A percentile compares a stretch with the other conserved stretches of the same genome.
Evolutionary conservation across 208 protist species (phyloP).

Genomic region (Trypanosoma scelopori): DNA sequence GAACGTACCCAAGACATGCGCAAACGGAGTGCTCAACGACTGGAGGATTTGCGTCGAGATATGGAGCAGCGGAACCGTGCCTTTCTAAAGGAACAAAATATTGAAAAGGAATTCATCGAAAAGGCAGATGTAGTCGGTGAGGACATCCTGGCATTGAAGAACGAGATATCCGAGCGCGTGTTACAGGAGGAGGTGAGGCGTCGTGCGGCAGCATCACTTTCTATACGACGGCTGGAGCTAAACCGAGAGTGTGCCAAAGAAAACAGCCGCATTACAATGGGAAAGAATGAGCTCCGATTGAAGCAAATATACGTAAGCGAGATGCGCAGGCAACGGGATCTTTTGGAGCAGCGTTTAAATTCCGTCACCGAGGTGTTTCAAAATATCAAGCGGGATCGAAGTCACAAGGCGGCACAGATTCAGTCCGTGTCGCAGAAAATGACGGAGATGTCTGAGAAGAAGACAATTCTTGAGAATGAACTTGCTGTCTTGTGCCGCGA

Average conservation of each 20-base stretch:
- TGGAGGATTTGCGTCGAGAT: conserved; percentile 59
- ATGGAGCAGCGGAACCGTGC: conserved; percentile 79
- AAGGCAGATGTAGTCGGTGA: conserved; percentile 47
- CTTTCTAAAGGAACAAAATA: conserved; percentile 85
- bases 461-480: conserved; percentile 95
- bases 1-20: conserved; percentile 25
- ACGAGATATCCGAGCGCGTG: conserved; percentile 53
- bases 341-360: conserved; percentile 75
- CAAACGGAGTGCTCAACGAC: conserved; percentile 45
- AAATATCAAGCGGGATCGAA: conserved; percentile 91
- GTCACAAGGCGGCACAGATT: conserved; percentile 93
- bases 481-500: conserved; percentile 89
- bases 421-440: conserved; percentile 91
- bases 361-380: conserved; percentile 85
- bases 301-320: conserved; percentile 76
- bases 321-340: conserved; percentile 54
- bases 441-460: conserved; percentile 95
- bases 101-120: conserved; percentile 72
- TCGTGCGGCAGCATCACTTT: conserved; percentile 69
- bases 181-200: conserved; percentile 77
- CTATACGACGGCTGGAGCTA: conserved; percentile 73
- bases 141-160: conserved; percentile 76
- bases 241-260: conserved; percentile 87
- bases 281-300: conserved; percentile 89
- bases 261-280: conserved; percentile 63